Conservation (phyloP, 2,329 filamentous ascomycete species). For the Nectriaceae sp. region DNA sequence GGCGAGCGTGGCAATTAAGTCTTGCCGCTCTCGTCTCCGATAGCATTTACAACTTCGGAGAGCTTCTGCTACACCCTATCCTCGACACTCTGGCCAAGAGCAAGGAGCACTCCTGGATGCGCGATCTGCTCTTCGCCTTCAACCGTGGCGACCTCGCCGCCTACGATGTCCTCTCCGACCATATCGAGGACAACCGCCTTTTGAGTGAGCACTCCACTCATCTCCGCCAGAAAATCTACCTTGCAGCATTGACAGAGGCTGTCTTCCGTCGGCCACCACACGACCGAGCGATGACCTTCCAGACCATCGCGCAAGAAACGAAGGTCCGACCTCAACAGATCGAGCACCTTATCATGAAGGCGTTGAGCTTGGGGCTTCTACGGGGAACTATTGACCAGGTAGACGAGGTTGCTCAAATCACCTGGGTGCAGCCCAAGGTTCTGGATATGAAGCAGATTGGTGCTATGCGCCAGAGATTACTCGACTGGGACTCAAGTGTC, state of each 20-base stretch:
- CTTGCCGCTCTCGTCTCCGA: constrained; percentile 91
- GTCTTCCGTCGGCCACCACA: constrained; percentile 96
- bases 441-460: constrained; percentile 94
- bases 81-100: constrained; percentile 75
- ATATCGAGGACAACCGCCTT: constrained; percentile 78
- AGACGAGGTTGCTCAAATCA: constrained; percentile 88
- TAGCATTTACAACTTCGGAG: constrained; percentile 98
- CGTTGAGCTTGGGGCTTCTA: constrained; percentile 87
- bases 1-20: constrained; percentile 87
- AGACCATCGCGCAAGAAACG: constrained; percentile 85
- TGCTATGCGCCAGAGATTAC: constrained; percentile 82
- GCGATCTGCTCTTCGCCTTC: constrained; percentile 95
- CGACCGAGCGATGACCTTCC: constrained; percentile 91
- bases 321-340: constrained; percentile 91
- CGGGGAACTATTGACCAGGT: constrained; percentile 96
- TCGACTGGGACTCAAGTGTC: constrained; percentile 95
- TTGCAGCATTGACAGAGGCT: constrained; percentile 92
- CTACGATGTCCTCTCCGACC: constrained; percentile 79
- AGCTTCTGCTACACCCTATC: constrained; percentile 96
- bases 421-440: constrained; percentile 99
- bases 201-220: constrained; percentile 79
- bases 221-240: constrained; percentile 95
- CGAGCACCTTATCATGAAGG: constrained; percentile 98
- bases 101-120: constrained; percentile 80
- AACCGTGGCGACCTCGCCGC: constrained; percentile 90